Percentiles rank a stretch among this genome's conserved stretches.
phyloP scores from a whole-genome alignment of 805 yeast species.

The Priceomyces melissophilus region DNA sequence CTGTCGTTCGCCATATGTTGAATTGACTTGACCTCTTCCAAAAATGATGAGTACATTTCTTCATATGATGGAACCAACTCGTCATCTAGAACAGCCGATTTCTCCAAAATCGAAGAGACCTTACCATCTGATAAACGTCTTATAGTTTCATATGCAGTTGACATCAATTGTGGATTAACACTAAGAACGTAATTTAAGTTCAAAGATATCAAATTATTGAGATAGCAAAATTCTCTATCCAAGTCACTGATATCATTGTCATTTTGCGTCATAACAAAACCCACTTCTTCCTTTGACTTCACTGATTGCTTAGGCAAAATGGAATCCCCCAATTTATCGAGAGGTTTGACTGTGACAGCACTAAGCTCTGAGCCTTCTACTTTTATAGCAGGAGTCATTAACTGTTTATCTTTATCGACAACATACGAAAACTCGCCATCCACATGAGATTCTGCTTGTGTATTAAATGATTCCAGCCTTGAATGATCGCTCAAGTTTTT shows the following conservation, averaged over 20 bases:
- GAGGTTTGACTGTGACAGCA: background rate
- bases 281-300: background rate
- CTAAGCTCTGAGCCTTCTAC: constrained; percentile 1
- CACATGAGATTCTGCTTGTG: too few species aligned
- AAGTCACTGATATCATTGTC: constrained; percentile 8
- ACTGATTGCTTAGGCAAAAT: background rate
- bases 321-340: constrained; percentile 4
- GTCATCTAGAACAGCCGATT: constrained; percentile 27
- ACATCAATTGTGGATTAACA: constrained; percentile 19
- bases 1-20: constrained; percentile 37
- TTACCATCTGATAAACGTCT: constrained; percentile 9
- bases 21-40: constrained; percentile 33
- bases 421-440: too few species aligned
- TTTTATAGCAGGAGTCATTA: background rate
- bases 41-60: constrained; percentile 26
- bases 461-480: too few species aligned
- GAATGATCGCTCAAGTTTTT: too few species aligned
- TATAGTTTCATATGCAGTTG: background rate
- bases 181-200: constrained; percentile 16
- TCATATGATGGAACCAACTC: constrained; percentile 34
- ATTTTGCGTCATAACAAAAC: background rate
- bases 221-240: constrained; percentile 12
- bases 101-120: constrained; percentile 14
- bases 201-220: constrained; percentile 13
- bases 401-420: background rate